Evolutionary conservation across 768 basidiomycete genomes (phyloP).

Genomic region (Xerocomellus chrysenteron): DNA sequence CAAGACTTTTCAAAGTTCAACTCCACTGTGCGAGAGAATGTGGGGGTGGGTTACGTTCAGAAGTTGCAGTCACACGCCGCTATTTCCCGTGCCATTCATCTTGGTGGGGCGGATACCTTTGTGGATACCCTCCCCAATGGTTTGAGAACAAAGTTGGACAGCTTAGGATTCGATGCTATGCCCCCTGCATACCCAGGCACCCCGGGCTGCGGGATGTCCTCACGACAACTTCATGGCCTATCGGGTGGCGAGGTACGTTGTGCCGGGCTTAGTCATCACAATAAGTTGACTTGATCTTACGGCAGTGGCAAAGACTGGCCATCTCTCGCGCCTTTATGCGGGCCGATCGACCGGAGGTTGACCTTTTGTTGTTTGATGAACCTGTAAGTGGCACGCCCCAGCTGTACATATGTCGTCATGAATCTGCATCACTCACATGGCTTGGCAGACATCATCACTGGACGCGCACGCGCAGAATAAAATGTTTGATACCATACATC

Average conservation of each 20-base stretch:
- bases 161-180: slow-evolving; percentile 55
- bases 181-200: slow-evolving; percentile 33
- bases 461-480: slow-evolving; percentile 79
- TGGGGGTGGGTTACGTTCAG: slow-evolving; percentile 77
- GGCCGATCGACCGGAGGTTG: slow-evolving; percentile 68
- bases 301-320: slow-evolving; percentile 84
- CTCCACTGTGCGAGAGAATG: slow-evolving; percentile 76
- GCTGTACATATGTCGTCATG: slow-evolving; percentile 3
- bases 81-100: slow-evolving; percentile 61
- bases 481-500: slow-evolving; percentile 73
- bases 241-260: slow-evolving; percentile 79
- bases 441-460: slow-evolving; percentile 67
- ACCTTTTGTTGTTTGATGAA: slow-evolving; percentile 83
- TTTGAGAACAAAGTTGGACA: slow-evolving; percentile 69
- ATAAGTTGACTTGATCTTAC: slow-evolving; percentile 16
- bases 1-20: slow-evolving; percentile 84
- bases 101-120: slow-evolving; percentile 69
- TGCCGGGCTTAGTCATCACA: slow-evolving; percentile 14
- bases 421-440: not conserved
- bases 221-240: slow-evolving; percentile 57
- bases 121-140: slow-evolving; percentile 69
- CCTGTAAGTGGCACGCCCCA: slow-evolving; percentile 49
- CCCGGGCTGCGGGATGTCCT: slow-evolving; percentile 28
- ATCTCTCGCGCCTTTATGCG: slow-evolving; percentile 88
- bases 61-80: slow-evolving; percentile 55